phyloP scores from a whole-genome alignment of 2,329 filamentous ascomycete species.

The Diaporthe capsici region DNA sequence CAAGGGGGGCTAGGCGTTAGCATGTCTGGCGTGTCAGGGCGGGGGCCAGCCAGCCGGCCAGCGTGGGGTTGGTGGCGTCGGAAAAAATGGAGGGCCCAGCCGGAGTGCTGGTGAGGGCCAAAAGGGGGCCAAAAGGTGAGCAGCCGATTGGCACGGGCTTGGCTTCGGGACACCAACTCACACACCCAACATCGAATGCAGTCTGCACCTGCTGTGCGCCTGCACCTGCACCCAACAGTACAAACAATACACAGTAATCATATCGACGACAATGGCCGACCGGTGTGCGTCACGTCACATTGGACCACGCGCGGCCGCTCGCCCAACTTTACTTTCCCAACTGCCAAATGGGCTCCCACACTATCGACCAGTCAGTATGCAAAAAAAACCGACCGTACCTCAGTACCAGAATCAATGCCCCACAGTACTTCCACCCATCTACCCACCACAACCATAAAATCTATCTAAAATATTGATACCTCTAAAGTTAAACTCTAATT shows the following conservation, averaged over 20 bases:
- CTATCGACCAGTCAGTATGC: too few species aligned
- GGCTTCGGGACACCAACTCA: background rate
- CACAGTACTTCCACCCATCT: too few species aligned
- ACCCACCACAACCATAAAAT: too few species aligned
- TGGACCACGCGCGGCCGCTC: constrained; percentile 6
- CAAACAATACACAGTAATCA: background rate
- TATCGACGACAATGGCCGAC: background rate
- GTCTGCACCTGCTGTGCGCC: background rate
- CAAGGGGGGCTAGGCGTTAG: background rate
- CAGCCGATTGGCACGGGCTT: constrained; percentile 25
- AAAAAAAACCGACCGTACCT: too few species aligned
- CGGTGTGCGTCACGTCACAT: constrained; percentile 23
- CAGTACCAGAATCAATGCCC: too few species aligned
- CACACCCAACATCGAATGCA: background rate
- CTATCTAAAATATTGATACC: too few species aligned
- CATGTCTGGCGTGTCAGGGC: background rate
- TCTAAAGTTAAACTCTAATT: too few species aligned
- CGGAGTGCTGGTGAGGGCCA: background rate
- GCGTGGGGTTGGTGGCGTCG: constrained; percentile 12
- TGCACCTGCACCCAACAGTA: background rate
- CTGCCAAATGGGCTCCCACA: constrained; percentile 22
- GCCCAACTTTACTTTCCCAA: background rate
- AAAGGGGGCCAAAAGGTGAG: constrained; percentile 2
- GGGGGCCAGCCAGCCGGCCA: background rate
- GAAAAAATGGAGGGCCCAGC: constrained; percentile 3